Base-by-base conservation (phyloP, 441 rosid species). In the Erodium moschatum region DNA sequence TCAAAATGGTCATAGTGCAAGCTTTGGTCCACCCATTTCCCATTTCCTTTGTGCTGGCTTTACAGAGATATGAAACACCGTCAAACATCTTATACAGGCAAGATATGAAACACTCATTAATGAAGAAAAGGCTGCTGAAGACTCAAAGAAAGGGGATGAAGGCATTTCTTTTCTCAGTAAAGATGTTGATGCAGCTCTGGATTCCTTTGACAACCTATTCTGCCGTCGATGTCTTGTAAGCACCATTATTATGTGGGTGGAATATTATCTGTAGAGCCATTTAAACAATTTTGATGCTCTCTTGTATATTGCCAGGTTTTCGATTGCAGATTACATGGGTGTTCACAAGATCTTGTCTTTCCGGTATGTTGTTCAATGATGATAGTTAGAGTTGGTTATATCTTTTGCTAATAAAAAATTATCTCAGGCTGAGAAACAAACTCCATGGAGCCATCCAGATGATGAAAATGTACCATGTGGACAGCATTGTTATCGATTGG, bases 11-110 rank as follows among this genome's bases (percentile, higher is more conserved):
- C 85, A 80, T 82, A 58, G 84, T 78, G 84, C 80, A 83, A 84
- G 85, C 85, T 82, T 85, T 85, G 86, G 89, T 87, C 94, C 89
- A 88, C 93, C 89, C 67, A 80, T 83, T 85, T 85, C 97, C 97
- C 89, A 86, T 88, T 87, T 83, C 72, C 85, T 77, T 83, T 85
- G 68, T 91, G 90, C 85, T 85, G 83, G 81, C 86, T 85, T 85
- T 83, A 84, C 97, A 88, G 90, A 88, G 91, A 88, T 87, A 87
- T 94, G 97, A 91, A 85, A 87, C 97, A 85, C 88, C 88, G 67
- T 85, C 90, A 77, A 94, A 86, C 96, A 84, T 91, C 97, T 91
- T 91, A 86, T 94, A 88, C 99, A 94, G 99, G 99, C 92, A 84
- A 91, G 97, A 91, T 78, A 81, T 74, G 95, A 85, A 81, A 78